phyloP scores from a whole-genome alignment of 2,329 filamentous ascomycete genomes.

The Aspergillus spinulosporus region DNA sequence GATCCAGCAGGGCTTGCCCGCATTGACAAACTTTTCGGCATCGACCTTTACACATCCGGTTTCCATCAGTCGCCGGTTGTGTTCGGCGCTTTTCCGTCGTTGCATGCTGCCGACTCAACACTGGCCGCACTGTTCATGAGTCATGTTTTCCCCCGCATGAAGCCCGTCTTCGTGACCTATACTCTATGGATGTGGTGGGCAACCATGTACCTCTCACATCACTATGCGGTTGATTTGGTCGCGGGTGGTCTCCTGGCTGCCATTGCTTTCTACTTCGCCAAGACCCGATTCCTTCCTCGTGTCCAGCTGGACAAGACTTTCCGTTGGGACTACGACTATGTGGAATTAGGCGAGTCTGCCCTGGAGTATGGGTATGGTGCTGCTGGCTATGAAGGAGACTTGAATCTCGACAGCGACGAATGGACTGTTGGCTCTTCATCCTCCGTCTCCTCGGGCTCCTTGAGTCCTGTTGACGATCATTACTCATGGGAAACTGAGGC shows the following conservation, averaged over 20 bases:
- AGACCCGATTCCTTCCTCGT: constrained; percentile 76
- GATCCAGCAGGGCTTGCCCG: constrained; percentile 86
- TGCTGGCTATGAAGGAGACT: constrained; percentile 57
- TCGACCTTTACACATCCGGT: constrained; percentile 89
- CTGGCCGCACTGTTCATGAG: constrained; percentile 93
- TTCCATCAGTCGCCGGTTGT: constrained; percentile 89
- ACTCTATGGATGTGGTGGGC: constrained; percentile 97
- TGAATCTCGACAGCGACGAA: constrained; percentile 72
- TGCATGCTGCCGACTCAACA: constrained; percentile 87
- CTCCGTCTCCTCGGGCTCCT: constrained; percentile 65
- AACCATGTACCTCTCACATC: constrained; percentile 96
- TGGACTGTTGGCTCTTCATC: constrained; percentile 88
- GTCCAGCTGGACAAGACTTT: constrained; percentile 81
- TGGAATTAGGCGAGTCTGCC: constrained; percentile 72
- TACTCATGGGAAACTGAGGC: constrained; percentile 48
- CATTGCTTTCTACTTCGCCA: constrained; percentile 77
- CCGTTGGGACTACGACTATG: constrained; percentile 94
- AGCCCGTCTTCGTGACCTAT: constrained; percentile 77
- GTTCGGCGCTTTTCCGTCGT: constrained; percentile 90
- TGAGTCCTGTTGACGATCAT: constrained; percentile 63
- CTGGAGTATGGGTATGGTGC: constrained; percentile 56
- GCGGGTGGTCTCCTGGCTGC: constrained; percentile 77
- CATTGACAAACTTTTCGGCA: constrained; percentile 83
- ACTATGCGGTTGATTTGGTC: constrained; percentile 93
- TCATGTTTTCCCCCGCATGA: constrained; percentile 82